Evolutionary conservation across 495 filamentous ascomycete genomes (phyloP), one percentile per base, ranked within the genome.

Genomic region (Geopyxis carbonaria): DNA sequence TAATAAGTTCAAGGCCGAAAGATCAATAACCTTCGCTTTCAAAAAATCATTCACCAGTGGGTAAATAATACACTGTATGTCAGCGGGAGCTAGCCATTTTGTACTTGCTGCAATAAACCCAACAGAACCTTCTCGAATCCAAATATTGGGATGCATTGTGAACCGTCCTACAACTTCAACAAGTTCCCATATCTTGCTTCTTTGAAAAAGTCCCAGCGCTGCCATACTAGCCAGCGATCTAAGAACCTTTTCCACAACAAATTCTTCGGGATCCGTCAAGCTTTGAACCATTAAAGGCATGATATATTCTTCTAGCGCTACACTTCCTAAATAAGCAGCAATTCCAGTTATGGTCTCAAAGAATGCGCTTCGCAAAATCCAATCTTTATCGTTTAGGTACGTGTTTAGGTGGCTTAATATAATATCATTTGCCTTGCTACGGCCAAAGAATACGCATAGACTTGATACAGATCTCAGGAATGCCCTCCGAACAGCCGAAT

Each of bases 281-380:
- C 89, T 85, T 59, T 93, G 91, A 7, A 93, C 68, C 85, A 99
- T 93, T 9, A 99, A 61, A 1, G 91, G 91, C 27, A 99, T 66
- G 33, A 95, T 92, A 51, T 92, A 99, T 43, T 92, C 87, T 58
- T 99, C 91, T 37, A 95, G 59, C 40, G 77, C 86, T 10, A 71
- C 76, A 34, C 76, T 80, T 4, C 91, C 91, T 27, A 95, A 66
- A 45, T 92, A 94, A 0, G 80, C 73, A 10, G 85, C 81, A 39
- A 99, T 89, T 7, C 86, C 86, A 14, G 94, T 80, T 14, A 95
- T 86, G 0, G 86, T 81, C 45, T 92, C 82, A 46, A 99, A 93
- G 55, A 95, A 95, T 14, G 91, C 84, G 52, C 82, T 93, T 56
- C 93, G 93, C 16, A 99, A 62, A 56, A 82, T 80, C 91, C 91